A percentile compares a stretch with the other conserved stretches of the same genome.
phyloP scores from a whole-genome alignment of 495 filamentous ascomycete species.

The Penicillium tannophilum region DNA sequence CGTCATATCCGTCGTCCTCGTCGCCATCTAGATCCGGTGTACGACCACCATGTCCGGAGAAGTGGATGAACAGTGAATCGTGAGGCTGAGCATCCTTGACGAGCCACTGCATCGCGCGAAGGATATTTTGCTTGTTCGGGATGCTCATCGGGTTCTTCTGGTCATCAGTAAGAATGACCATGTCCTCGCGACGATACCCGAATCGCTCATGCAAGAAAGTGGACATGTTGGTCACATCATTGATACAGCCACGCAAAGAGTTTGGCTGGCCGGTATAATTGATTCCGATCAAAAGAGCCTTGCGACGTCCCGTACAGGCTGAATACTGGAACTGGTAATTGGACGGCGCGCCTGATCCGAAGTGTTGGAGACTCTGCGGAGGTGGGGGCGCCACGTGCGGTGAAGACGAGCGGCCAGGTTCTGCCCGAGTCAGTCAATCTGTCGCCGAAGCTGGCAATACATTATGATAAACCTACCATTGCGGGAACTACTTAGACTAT shows the following conservation, averaged over 20 bases:
- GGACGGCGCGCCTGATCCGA: conserved; percentile 76
- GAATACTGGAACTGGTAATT: conserved; percentile 88
- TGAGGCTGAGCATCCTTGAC: conserved; percentile 94
- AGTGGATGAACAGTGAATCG: conserved; percentile 96
- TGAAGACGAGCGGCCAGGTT: conserved; percentile 16
- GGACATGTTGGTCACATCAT: conserved; percentile 98
- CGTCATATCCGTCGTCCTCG: conserved; percentile 93
- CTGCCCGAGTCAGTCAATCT: conserved; percentile 10
- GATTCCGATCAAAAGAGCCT: conserved; percentile 93
- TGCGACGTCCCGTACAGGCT: conserved; percentile 83
- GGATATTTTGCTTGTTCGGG: conserved; percentile 91
- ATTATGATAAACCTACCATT: conserved; percentile 14
- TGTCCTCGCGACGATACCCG: conserved; percentile 91
- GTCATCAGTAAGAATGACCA: conserved; percentile 97
- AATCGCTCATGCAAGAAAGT: conserved; percentile 81
- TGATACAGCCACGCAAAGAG: conserved; percentile 90
- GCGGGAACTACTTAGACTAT: conserved; percentile 12
- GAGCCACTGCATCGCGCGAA: conserved; percentile 97
- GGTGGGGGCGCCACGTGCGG: conserved; percentile 40
- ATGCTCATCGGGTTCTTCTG: conserved; percentile 93
- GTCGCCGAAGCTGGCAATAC: background rate
- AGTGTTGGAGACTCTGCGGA: conserved; percentile 51
- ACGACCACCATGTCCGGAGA: conserved; percentile 95
- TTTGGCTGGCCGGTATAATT: conserved; percentile 95
- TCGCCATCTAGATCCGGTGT: conserved; percentile 95